Percentiles rank a stretch among this genome's conserved stretches.
These are phyloP conservation scores for Amauroascus niger DNA, from an alignment of 2,329 filamentous ascomycete species.

Conservation along the genomic window DNA sequence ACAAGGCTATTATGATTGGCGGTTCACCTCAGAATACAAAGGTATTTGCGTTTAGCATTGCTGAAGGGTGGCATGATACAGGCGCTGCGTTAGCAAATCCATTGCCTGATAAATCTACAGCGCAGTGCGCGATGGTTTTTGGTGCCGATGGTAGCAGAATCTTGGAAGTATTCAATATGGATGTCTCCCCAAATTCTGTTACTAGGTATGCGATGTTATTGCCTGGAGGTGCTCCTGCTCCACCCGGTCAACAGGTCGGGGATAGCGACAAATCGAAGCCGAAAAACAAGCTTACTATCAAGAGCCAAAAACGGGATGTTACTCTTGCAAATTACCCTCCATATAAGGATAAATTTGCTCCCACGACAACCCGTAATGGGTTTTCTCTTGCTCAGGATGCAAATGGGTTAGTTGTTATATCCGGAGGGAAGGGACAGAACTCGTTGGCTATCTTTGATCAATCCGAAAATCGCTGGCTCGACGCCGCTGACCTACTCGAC, in stretches of 20 bases:
- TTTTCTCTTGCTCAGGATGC: slow-evolving; percentile 62
- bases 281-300: slow-evolving; percentile 17
- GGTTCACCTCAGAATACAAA: slow-evolving; percentile 56
- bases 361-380: slow-evolving; percentile 52
- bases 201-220: slow-evolving; percentile 58
- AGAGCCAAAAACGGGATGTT: slow-evolving; percentile 44
- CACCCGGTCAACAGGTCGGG: slow-evolving; percentile 42
- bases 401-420: slow-evolving; percentile 60
- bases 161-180: slow-evolving; percentile 68
- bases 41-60: slow-evolving; percentile 62
- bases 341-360: slow-evolving; percentile 68
- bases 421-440: slow-evolving; percentile 60
- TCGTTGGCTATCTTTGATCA: slow-evolving; percentile 69
- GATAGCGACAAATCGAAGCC: slow-evolving; percentile 28
- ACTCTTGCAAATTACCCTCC: slow-evolving; percentile 59
- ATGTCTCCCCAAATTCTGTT: slow-evolving; percentile 63
- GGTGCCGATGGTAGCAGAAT: slow-evolving; percentile 69
- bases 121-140: slow-evolving; percentile 56
- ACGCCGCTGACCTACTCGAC: slow-evolving; percentile 56
- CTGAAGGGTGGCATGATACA: slow-evolving; percentile 57
- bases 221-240: slow-evolving; percentile 45
- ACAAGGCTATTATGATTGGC: slow-evolving; percentile 63
- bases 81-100: slow-evolving; percentile 54
- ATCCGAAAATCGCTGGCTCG: slow-evolving; percentile 65
- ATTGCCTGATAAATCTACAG: slow-evolving; percentile 49